Evolutionary conservation across 139 green algal genomes (phyloP).

Genomic region (Micromonas pusilla): DNA sequence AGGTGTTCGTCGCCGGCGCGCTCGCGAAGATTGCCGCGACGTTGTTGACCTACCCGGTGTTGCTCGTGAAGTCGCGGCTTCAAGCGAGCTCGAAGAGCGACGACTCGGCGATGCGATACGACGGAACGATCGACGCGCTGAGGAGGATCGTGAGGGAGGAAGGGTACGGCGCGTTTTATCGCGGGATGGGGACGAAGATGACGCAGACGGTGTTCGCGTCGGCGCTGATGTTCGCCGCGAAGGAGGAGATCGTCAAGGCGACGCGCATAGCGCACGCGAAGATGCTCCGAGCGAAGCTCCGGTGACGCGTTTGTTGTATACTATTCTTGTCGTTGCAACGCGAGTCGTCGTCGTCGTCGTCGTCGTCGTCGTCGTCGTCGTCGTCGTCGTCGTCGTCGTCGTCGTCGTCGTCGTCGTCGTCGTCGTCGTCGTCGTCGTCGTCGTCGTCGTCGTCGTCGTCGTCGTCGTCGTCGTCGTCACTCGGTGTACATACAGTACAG

Average conservation of each 20-base stretch:
- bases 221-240: conserved; percentile 23
- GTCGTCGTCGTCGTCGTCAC: neutral
- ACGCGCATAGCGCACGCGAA: neutral
- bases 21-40: conserved; percentile 82
- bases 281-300: too few relatives aligned
- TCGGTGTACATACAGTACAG: neutral
- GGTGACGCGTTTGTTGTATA: too few relatives aligned
- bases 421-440: neutral
- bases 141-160: neutral
- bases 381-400: too few relatives aligned
- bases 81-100: conserved; percentile 36
- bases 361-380: too few relatives aligned
- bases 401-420: neutral
- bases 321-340: too few relatives aligned
- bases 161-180: conserved; percentile 12
- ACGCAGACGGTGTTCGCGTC: conserved; percentile 8
- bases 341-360: too few relatives aligned
- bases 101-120: neutral
- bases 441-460: neutral
- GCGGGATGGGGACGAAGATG: conserved; percentile 12
- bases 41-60: conserved; percentile 86
- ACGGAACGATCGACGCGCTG: conserved; percentile 1
- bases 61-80: conserved; percentile 80
- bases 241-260: conserved; percentile 6
- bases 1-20: neutral